Base-by-base conservation (phyloP, 768 basidiomycete species). In the Russula compacta region DNA sequence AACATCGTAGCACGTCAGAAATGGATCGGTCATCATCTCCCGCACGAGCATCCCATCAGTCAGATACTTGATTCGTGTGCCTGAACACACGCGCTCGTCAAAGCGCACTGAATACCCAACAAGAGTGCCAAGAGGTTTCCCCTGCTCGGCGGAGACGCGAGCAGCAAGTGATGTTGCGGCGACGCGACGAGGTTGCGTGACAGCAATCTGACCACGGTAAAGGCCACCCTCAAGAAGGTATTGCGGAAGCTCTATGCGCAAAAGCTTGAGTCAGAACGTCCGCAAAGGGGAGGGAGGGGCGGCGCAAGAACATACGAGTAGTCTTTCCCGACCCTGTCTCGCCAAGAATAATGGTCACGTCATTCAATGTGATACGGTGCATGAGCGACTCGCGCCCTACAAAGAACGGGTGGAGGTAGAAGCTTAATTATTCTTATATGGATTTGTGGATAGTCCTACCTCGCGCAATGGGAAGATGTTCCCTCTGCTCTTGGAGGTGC, bases 261-360 rank as follows among this genome's bases (percentile, higher is more conserved):
- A 42, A 36, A 43, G 32, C 14, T 32, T 42, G 46, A 38, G 29
- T 44, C 42, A 36, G 51, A 33, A 52, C 40, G 14, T 59, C 42
- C 5, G 12, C 14, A 15, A n/a, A 51, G 38, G 56, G 51, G 56
- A 38, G 29, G 53, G 2, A 4, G 5, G 19, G 12, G 52, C 1
- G 19, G 33, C 10, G 11, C 15, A 14, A 42, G 54, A 44, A 85
- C 92, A 69, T 73, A 95, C 95, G 95, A 52, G 97, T 99, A 0
- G 95, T 95, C 76, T 99, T 99, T 64, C 97, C 97, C 19, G 94
- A 97, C 12, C 97, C 97, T 0, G 97, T 98, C 74, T 99, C 97
- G 42, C 95, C 97, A 2, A 99, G 80, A 9, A 99, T 81, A 47
- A 98, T 84, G 1, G 86, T 89, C 7, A 92, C 86, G 70, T 93